phyloP scores from a whole-genome alignment of 2,329 filamentous ascomycete genomes.

The Colletotrichum zoysiae region DNA sequence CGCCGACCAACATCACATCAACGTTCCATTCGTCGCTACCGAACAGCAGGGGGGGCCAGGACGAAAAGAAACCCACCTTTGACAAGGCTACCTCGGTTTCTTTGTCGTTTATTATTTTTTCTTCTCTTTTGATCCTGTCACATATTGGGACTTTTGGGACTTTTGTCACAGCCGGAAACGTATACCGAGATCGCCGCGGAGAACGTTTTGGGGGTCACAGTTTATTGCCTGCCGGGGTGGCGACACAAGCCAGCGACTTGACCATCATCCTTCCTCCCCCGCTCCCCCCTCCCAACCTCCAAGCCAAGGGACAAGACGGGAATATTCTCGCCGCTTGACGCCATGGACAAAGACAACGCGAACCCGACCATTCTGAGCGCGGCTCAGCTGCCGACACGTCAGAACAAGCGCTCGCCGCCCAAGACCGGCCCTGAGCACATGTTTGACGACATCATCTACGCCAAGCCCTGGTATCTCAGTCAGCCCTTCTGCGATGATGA shows the following conservation, averaged over 20 bases:
- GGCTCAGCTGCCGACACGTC: slow-evolving; percentile 87
- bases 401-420: slow-evolving; percentile 62
- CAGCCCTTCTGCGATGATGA: slow-evolving; percentile 54
- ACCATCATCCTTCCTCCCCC: neutral
- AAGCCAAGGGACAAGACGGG: slow-evolving; percentile 12
- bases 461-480: slow-evolving; percentile 59
- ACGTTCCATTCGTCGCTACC: slow-evolving; percentile 25
- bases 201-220: slow-evolving; percentile 1
- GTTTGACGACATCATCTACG: slow-evolving; percentile 61
- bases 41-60: slow-evolving; percentile 21
- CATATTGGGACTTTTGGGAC: slow-evolving; percentile 7
- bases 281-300: neutral
- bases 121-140: neutral
- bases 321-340: slow-evolving; percentile 6
- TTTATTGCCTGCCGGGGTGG: slow-evolving; percentile 32
- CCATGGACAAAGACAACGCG: slow-evolving; percentile 73
- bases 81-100: slow-evolving; percentile 30
- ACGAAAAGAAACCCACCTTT: neutral
- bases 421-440: slow-evolving; percentile 62
- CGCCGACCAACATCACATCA: slow-evolving; percentile 22
- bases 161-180: slow-evolving; percentile 15
- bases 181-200: slow-evolving; percentile 28
- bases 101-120: neutral
- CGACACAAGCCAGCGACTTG: neutral
- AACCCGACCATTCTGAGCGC: slow-evolving; percentile 94